Evolutionary conservation across 352 stramenopile species (phyloP), one percentile per base, ranked within the genome.

Genomic region (Phytophthora vignae): DNA sequence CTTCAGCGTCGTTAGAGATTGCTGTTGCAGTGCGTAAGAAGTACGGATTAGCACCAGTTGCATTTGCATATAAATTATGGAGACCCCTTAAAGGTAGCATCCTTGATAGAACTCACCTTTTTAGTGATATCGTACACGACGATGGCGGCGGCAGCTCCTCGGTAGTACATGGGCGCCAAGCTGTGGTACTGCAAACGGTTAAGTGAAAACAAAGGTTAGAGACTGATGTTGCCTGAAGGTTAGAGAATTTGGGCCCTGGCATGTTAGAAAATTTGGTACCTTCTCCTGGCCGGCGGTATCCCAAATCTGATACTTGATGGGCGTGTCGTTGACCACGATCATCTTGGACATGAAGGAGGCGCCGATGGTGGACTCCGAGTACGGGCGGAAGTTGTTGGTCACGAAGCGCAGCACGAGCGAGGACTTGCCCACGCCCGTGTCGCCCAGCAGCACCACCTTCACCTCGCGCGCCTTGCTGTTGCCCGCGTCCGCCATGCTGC

Each of bases 91-190:
- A 12, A 9, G 7, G 21, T 29, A 8, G 27, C 27, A 31, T 31
- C 27, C 2, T 31, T 31, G 27, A 31, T 31, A 36, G 8, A 33
- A 42, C 79, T 79, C 60, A 95, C 82, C 71, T 98, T 95, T 77
- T 92, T 90, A 25, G 97, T 99, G 75, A 99, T 99, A 90, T 99
- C 98, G 77, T 99, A 99, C 14, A 99, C 97, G 55, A 99, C 88
- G 73, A 99, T 98, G 8, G 97, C 97, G 9, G 96, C 97, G 6
- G 96, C 93, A n/a, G 98, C 98, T 69, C 96, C 96, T 60, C 97
- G 85, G 82, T 99, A 99, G 84, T 99, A 99, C 96, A 99, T 99
- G 19, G 98, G 97, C 29, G 97, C 97, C 44, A 99, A 78, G 54
- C 91, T 98, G 68, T 98, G 95, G 77, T 99, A 99, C 78, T 96